These are phyloP conservation scores for Dacryopinax spathularia DNA, from an alignment of 768 basidiomycete genomes.

Conservation along the genomic window DNA sequence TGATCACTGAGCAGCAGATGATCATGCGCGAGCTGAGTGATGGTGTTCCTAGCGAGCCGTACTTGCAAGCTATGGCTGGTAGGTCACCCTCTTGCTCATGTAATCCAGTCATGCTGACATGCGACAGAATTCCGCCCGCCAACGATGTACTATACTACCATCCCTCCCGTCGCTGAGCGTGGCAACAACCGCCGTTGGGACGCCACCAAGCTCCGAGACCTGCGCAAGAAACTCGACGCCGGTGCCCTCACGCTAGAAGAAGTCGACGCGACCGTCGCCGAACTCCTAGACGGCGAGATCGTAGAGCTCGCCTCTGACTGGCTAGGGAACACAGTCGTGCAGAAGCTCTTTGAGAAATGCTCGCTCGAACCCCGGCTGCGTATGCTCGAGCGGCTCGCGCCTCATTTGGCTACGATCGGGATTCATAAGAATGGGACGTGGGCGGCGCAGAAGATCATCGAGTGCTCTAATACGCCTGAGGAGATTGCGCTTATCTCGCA, in stretches of 20 bases:
- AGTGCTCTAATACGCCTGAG: constrained; percentile 76
- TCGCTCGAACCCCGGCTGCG: constrained; percentile 60
- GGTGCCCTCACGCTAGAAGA: constrained; percentile 71
- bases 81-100: constrained; percentile 22
- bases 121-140: constrained; percentile 76
- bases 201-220: constrained; percentile 80
- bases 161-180: constrained; percentile 78
- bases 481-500: constrained; percentile 74
- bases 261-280: constrained; percentile 76
- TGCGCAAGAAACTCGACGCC: constrained; percentile 88
- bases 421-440: constrained; percentile 99
- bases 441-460: constrained; percentile 99
- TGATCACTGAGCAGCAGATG: constrained; percentile 88
- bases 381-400: constrained; percentile 87
- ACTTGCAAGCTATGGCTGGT: constrained; percentile 80
- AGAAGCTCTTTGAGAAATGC: constrained; percentile 90
- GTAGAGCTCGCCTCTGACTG: constrained; percentile 94
- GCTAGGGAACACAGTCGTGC: constrained; percentile 96
- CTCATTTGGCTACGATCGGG: constrained; percentile 91
- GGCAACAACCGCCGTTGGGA: constrained; percentile 83
- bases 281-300: constrained; percentile 87
- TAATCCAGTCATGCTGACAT: background rate
- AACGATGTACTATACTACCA: constrained; percentile 91
- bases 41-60: constrained; percentile 59
- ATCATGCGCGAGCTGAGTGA: constrained; percentile 84